These are phyloP conservation scores for Penicillium sp. DNA, from an alignment of 2,329 filamentous ascomycete species.

Conservation along the genomic window DNA sequence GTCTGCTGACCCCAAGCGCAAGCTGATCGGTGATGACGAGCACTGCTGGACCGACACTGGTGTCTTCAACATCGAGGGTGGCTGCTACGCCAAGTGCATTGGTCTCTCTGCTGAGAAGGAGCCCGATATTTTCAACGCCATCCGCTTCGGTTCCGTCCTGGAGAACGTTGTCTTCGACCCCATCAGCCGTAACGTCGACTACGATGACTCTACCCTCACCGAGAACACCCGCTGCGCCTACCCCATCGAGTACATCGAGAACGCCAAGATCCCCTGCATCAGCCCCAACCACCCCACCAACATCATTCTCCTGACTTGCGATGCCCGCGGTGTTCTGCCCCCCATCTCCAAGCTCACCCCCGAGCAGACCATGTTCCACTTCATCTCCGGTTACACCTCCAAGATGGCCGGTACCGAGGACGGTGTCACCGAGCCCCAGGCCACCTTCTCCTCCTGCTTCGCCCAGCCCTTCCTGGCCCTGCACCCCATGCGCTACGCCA, in stretches of 20 bases:
- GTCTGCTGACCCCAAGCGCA: constrained; percentile 94
- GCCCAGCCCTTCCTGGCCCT: constrained; percentile 98
- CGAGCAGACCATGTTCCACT: constrained; percentile 99
- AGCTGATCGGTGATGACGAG: constrained; percentile 97
- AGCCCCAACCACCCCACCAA: constrained; percentile 87
- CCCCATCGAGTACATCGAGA: constrained; percentile 98
- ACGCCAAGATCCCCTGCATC: constrained; percentile 97
- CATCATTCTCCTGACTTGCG: constrained; percentile 98
- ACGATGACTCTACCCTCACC: constrained; percentile 90
- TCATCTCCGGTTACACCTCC: constrained; percentile 99
- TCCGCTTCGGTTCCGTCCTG: constrained; percentile 94
- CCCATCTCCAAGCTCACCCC: constrained; percentile 96
- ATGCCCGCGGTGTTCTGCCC: constrained; percentile 93
- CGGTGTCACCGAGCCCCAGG: constrained; percentile 93
- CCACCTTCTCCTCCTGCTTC: constrained; percentile 99
- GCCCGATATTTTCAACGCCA: constrained; percentile 94
- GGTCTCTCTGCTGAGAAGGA: constrained; percentile 98
- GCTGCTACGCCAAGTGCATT: constrained; percentile 99
- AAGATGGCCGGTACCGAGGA: constrained; percentile 99
- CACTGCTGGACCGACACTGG: constrained; percentile 98
- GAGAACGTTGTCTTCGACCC: constrained; percentile 99
- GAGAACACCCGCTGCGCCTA: constrained; percentile 99
- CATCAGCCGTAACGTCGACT: constrained; percentile 86
- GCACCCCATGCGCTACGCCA: constrained; percentile 98
- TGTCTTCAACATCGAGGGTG: constrained; percentile 99